These are phyloP conservation scores for Dianthus caryophyllus DNA, from an alignment of 148 eudicot genomes.

Conservation along the genomic window DNA sequence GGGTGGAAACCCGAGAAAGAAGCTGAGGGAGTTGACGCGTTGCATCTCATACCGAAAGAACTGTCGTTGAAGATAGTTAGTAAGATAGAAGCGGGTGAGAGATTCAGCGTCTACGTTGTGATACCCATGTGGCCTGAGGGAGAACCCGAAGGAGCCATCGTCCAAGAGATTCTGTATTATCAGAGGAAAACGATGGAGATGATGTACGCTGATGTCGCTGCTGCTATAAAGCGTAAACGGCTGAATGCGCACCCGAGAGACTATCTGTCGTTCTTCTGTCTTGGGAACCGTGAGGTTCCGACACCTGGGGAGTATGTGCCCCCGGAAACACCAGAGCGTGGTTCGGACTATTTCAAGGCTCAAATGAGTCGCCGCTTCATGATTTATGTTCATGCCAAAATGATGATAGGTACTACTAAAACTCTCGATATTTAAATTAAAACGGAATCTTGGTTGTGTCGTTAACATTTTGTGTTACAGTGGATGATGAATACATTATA, in stretches of 20 bases:
- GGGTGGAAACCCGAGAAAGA: constrained; percentile 44
- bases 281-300: no score
- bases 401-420: constrained; percentile 76
- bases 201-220: constrained; percentile 69
- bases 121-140: constrained; percentile 98
- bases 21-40: constrained; percentile 45
- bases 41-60: constrained; percentile 75
- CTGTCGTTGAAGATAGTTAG: constrained; percentile 60
- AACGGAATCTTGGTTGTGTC: no score
- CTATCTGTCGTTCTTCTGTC: constrained; percentile 15
- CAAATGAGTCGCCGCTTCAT: constrained; percentile 58
- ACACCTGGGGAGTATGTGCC: no score
- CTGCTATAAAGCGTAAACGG: constrained; percentile 36
- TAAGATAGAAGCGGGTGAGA: constrained; percentile 59
- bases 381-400: constrained; percentile 86
- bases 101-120: constrained; percentile 64
- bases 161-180: constrained; percentile 78
- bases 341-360: no score
- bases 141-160: constrained; percentile 66
- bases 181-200: constrained; percentile 79
- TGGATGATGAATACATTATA: constrained; percentile 80
- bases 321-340: no score
- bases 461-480: constrained; percentile 23
- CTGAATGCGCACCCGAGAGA: constrained; percentile 39
- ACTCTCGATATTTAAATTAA: background rate